Evolutionary conservation across 345 rosid genomes (phyloP).

Genomic region (Hypericum perforatum): DNA sequence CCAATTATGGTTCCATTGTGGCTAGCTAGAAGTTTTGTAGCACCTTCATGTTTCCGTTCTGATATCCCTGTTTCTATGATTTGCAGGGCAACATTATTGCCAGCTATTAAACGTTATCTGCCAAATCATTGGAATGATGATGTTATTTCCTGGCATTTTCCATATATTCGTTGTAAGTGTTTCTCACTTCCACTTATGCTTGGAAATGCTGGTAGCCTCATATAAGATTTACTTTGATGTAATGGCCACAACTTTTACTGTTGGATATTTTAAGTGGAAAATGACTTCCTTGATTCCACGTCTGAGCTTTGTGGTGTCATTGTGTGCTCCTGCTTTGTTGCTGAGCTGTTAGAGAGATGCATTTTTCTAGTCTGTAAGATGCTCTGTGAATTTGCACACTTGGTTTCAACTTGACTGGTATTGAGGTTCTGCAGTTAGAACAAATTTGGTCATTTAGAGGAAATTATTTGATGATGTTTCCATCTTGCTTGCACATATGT

Average conservation of each 20-base stretch:
- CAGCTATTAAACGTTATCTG: constrained; percentile 60
- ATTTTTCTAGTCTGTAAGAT: no score
- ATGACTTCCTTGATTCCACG: no score
- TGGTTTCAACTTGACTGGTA: not conserved
- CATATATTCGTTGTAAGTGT: constrained; percentile 69
- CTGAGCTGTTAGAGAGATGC: no score
- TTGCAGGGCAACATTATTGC: constrained; percentile 82
- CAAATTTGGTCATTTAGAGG: not conserved
- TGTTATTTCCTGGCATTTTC: constrained; percentile 60
- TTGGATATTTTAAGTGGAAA: no score
- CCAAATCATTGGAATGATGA: constrained; percentile 83
- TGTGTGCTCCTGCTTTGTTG: no score
- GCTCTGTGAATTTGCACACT: no score
- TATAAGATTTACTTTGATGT: not conserved
- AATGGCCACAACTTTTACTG: not conserved
- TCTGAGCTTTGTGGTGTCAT: no score
- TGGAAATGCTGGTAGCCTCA: not conserved
- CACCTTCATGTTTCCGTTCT: constrained; percentile 11
- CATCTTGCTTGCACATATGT: constrained; percentile 22
- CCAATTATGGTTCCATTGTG: not conserved
- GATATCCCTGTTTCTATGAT: constrained; percentile 15
- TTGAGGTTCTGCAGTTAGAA: not conserved
- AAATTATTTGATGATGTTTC: constrained; percentile 27
- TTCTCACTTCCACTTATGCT: not conserved
- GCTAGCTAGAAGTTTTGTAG: not conserved